Percentiles rank a stretch among this genome's conserved stretches.
Evolutionary conservation across 2,329 filamentous ascomycete genomes (phyloP).

Genomic region (Penicillium brevicompactum): DNA sequence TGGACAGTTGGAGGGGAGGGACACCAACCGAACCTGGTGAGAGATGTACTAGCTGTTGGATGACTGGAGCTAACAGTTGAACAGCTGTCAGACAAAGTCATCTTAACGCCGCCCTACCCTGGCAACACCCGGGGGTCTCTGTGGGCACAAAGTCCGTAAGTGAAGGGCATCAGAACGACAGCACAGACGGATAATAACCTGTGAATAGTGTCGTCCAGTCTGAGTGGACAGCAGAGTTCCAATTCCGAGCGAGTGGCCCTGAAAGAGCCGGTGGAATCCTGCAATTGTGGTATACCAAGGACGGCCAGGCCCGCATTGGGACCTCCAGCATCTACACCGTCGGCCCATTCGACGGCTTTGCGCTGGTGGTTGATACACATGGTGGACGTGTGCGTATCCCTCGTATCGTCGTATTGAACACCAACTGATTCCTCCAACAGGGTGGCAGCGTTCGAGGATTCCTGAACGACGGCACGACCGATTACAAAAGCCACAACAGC

Average conservation of each 20-base stretch:
- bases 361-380: conserved; percentile 80
- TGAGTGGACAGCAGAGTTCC: conserved; percentile 81
- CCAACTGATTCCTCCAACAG: conserved; percentile 29
- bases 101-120: conserved; percentile 85
- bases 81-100: conserved; percentile 80
- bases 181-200: conserved; percentile 10
- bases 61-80: conserved; percentile 15
- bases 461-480: conserved; percentile 83
- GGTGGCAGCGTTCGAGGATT: conserved; percentile 87
- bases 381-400: conserved; percentile 59
- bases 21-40: conserved; percentile 56
- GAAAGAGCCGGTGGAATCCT: conserved; percentile 86
- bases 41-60: conserved; percentile 6
- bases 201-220: conserved; percentile 49
- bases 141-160: conserved; percentile 68
- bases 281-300: conserved; percentile 85
- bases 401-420: not conserved
- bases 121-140: conserved; percentile 82
- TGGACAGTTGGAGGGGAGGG: conserved; percentile 59
- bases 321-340: conserved; percentile 82
- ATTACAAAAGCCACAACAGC: conserved; percentile 74
- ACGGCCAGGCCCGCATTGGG: conserved; percentile 66
- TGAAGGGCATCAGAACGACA: conserved; percentile 5
- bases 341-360: conserved; percentile 85
- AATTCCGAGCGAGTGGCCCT: conserved; percentile 83